Evolutionary conservation across 108 stramenopile species (phyloP), one percentile per base, ranked within the genome.

Genomic region (Nitzschia inconspicua): DNA sequence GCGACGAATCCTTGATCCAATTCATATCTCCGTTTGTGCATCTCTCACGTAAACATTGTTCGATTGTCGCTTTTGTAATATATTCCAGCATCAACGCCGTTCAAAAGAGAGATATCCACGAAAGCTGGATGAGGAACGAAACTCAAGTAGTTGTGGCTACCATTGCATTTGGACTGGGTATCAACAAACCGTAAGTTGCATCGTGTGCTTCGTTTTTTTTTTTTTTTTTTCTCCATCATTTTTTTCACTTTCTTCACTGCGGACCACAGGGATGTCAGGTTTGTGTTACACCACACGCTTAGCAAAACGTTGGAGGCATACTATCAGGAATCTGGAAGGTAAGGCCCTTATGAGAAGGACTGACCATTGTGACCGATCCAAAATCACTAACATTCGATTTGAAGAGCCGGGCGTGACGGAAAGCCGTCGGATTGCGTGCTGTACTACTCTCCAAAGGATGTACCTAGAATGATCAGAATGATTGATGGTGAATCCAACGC

Each of bases 91-190:
- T 85, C 16, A 48, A 54, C 20, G 57, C 69, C 4, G 40, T 73
- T 18, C 41, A 58, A 9, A 90, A 91, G 51, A 35, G 65, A 44
- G 47, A 57, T 29, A 79, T 95, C 41, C 92, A 95, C 54, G 73
- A 75, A 57, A 75, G 73, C 47, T 91, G 92, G 90, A 95, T 94
- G 82, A 54, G 68, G 25, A 89, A 95, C 40, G 63, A 88, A 36
- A 83, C 89, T 6, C 93, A 95, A 71, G 96, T 96, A 8, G 94
- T 83, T 13, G 95, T 84, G 19, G 99, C 94, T 1, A 97, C 98
- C 20, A 93, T 96, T 54, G 98, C 97, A 0, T 98, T 96, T 76
- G 96, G 97, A 13, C 72, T 98, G 55, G 98, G 98, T 19, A 97
- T 98, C 64, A 96, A 98, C 76, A 93, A 96, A 48, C 82, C 95